Conservation (phyloP, 106 monocot species). For the Allium cepa region DNA sequence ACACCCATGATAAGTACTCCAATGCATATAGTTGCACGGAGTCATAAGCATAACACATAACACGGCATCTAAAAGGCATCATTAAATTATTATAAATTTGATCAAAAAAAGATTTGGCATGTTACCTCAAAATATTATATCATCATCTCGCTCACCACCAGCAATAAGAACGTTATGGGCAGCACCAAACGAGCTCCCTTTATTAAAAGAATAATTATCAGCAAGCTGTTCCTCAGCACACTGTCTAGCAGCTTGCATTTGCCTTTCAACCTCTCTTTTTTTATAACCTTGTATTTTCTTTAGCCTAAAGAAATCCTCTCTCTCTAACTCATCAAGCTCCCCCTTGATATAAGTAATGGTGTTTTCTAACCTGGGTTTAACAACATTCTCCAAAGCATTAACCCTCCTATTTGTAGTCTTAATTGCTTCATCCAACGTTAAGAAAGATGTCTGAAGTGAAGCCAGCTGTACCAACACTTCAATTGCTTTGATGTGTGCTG, state of each 20-base stretch:
- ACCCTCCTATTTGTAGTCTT: constrained; percentile 96
- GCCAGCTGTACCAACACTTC: constrained; percentile 94
- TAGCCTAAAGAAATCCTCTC: constrained; percentile 93
- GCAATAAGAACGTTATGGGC: constrained; percentile 43
- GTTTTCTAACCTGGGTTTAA: constrained; percentile 93
- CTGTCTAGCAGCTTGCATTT: constrained; percentile 33
- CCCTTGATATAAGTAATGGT: constrained; percentile 91
- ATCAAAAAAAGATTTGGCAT: background rate
- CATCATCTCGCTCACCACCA: constrained; percentile 67
- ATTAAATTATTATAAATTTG: background rate
- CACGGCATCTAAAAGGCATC: too few species aligned
- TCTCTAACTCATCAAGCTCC: constrained; percentile 88
- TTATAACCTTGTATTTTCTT: constrained; percentile 97
- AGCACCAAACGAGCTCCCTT: constrained; percentile 49
- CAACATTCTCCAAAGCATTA: constrained; percentile 94
- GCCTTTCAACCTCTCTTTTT: constrained; percentile 70
- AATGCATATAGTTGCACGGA: too few species aligned
- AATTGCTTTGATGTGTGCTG: constrained; percentile 71
- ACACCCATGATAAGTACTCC: too few species aligned
- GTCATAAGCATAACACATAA: too few species aligned
- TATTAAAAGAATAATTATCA: constrained; percentile 43
- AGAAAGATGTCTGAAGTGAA: constrained; percentile 92
- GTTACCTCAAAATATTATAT: constrained; percentile 69
- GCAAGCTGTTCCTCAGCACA: constrained; percentile 44
- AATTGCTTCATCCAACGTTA: constrained; percentile 93